Evolutionary conservation across 768 basidiomycete genomes (phyloP).

Genomic region (Termitomyces sp.): DNA sequence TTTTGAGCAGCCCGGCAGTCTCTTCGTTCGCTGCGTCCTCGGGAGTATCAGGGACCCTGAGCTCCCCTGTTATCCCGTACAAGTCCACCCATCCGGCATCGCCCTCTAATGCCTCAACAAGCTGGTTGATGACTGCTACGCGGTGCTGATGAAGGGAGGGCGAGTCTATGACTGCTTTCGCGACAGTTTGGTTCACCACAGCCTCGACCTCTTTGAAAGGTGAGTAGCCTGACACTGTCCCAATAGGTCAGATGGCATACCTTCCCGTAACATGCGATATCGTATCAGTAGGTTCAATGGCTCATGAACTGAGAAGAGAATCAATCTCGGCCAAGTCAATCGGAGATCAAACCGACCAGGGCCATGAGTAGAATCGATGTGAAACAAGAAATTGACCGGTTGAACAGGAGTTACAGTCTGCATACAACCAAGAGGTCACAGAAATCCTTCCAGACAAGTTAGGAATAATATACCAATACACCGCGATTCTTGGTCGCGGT

Average conservation of each 20-base stretch:
- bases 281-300: constrained; percentile 57
- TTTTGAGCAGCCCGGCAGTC: constrained; percentile 21
- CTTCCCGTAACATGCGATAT: constrained; percentile 81
- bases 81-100: constrained; percentile 64
- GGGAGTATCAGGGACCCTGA: constrained; percentile 45
- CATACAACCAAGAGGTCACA: constrained; percentile 1
- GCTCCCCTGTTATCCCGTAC: constrained; percentile 67
- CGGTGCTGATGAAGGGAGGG: constrained; percentile 30
- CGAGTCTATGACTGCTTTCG: constrained; percentile 31
- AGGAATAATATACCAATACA: constrained; percentile 35
- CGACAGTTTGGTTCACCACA: constrained; percentile 47
- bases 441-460: background rate
- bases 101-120: constrained; percentile 55
- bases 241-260: constrained; percentile 28
- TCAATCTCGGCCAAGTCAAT: background rate
- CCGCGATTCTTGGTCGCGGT: constrained; percentile 39
- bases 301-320: constrained; percentile 44
- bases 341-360: constrained; percentile 39
- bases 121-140: constrained; percentile 36
- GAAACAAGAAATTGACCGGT: constrained; percentile 77
- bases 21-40: constrained; percentile 23
- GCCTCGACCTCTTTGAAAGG: constrained; percentile 57
- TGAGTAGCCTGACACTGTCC: background rate
- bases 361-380: constrained; percentile 57
- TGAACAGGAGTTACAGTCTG: constrained; percentile 75